phyloP scores from a whole-genome alignment of 352 stramenopile species.

The Phytopythium boreale region DNA sequence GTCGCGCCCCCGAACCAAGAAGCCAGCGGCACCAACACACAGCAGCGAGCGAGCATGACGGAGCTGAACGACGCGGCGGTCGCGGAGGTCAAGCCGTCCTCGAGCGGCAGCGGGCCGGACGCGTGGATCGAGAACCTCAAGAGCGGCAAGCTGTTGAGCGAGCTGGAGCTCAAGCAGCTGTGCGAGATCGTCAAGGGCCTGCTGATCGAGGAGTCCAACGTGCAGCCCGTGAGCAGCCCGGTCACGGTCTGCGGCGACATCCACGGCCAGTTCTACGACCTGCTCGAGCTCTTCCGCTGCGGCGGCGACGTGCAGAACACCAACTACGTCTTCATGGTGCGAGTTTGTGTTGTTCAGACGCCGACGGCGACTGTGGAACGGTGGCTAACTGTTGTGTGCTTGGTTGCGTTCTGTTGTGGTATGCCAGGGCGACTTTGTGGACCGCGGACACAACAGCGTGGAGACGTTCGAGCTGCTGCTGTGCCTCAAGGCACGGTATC shows the following conservation, averaged over 20 bases:
- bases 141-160: conserved; percentile 74
- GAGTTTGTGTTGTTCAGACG: neutral
- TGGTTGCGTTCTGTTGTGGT: conserved; percentile 1
- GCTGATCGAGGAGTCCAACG: conserved; percentile 91
- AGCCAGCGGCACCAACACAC: neutral
- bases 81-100: conserved; percentile 46
- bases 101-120: conserved; percentile 58
- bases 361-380: neutral
- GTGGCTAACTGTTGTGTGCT: neutral
- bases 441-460: conserved; percentile 88
- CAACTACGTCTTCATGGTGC: conserved; percentile 91
- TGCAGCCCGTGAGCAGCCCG: conserved; percentile 87
- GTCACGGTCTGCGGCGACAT: conserved; percentile 90
- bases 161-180: conserved; percentile 88
- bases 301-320: conserved; percentile 81
- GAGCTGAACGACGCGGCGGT: conserved; percentile 63
- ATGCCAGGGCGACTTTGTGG: conserved; percentile 84
- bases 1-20: neutral
- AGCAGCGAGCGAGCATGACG: conserved; percentile 27
- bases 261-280: conserved; percentile 90
- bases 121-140: conserved; percentile 85
- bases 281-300: conserved; percentile 86
- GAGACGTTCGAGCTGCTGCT: conserved; percentile 89
- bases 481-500: conserved; percentile 85
- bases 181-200: conserved; percentile 91